A percentile compares a stretch with the other conserved stretches of the same genome.
phyloP scores from a whole-genome alignment of 331 rosid genomes.

The Erythrophleum ivorense region DNA sequence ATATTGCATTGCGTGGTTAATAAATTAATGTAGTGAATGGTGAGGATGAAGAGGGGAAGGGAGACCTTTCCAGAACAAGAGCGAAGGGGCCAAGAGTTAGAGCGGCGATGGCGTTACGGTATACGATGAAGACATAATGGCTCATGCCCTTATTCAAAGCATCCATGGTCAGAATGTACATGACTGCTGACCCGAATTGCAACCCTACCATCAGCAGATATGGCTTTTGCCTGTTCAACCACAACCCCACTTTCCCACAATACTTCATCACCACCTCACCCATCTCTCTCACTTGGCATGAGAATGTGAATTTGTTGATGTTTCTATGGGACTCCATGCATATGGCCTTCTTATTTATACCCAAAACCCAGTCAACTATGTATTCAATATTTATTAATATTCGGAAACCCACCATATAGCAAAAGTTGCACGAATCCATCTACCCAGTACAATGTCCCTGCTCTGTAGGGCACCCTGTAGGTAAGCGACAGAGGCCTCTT shows the following conservation, averaged over 20 bases:
- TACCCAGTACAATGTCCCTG: background rate
- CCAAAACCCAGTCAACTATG: background rate
- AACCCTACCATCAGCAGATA: conserved; percentile 57
- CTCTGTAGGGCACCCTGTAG: too few species aligned
- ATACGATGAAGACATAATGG: conserved; percentile 69
- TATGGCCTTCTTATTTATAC: conserved; percentile 36
- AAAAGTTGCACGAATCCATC: background rate
- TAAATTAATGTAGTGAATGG: too few species aligned
- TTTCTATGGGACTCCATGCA: background rate
- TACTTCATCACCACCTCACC: background rate
- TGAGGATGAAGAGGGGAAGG: too few species aligned
- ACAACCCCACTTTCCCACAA: conserved; percentile 27
- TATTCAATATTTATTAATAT: background rate
- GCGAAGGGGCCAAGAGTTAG: conserved; percentile 77
- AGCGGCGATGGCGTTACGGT: conserved; percentile 71
- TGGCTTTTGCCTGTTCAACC: conserved; percentile 51
- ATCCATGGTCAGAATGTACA: conserved; percentile 65
- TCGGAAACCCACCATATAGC: background rate
- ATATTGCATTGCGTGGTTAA: background rate
- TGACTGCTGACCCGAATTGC: conserved; percentile 77
- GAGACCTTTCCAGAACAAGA: conserved; percentile 66
- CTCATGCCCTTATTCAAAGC: conserved; percentile 78
- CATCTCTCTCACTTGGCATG: background rate
- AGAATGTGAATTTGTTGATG: background rate
- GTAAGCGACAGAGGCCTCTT: too few species aligned